Evolutionary conservation across 2,329 filamentous ascomycete genomes (phyloP), one percentile per base, ranked within the genome.

Genomic region (Neofusicoccum cordaticola): DNA sequence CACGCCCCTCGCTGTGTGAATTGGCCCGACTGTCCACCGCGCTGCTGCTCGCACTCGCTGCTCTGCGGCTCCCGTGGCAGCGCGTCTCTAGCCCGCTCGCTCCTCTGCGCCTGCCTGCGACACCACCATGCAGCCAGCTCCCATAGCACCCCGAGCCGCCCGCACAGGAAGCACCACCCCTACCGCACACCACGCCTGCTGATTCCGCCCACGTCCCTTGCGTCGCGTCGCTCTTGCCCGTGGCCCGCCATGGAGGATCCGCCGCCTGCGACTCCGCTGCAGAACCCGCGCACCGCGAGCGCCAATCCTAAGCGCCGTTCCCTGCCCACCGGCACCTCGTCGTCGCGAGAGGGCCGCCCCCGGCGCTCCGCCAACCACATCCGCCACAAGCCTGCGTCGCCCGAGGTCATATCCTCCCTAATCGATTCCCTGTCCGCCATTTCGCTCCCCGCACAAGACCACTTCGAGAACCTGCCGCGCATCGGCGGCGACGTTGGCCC

Each of bases 371-470:
- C 76, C 9, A 75, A 76, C 70, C 72, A 73, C 68, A 68, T 79
- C 60, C 76, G 74, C 67, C 68, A 73, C 37, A 72, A 75, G 62
- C 70, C 74, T 34, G 72, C 85, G 13, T 86, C 86, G 56, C 89
- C 90, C 65, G 88, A 91, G 73, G 85, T 93, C 74, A 92, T 89
- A 67, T 85, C 85, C 15, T 85, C 84, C 53, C 80, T 89, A 66
- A 86, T 88, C 73, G 84, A 85, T 66, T 87, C 86, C 35, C 80
- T 89, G 48, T 85, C 85, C 17, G 79, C 82, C 68, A 85, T 86
- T 66, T 84, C 85, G 4, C 83, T 86, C 56, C 89, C 90, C 22
- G 85, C 89, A 63, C 86, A 84, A 74, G 83, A 85, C 66, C 88
- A 91, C 73, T 92, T 92, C 73, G 90, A 93, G 45, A 70, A 81